Evolutionary conservation across 371 early-diverging fungal genomes (phyloP).

Genomic region (Syncephalastrum contaminatum): DNA sequence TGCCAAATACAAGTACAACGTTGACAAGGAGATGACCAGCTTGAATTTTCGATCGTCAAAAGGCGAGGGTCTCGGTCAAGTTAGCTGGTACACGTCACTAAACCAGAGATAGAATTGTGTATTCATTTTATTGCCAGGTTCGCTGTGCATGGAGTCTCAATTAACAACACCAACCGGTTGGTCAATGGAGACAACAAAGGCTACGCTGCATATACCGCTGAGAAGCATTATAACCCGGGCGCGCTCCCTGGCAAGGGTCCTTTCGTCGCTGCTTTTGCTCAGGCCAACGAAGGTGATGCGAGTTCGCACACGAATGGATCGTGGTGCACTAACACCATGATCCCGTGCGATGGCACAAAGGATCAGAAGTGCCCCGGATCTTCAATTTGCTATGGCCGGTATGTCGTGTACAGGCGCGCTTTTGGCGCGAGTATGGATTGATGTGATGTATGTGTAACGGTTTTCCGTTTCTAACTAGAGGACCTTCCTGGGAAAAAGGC

Average conservation of each 20-base stretch:
- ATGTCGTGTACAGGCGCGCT: slow-evolving; percentile 6
- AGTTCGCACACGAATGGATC: slow-evolving; percentile 62
- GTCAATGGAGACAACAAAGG: slow-evolving; percentile 73
- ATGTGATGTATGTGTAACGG: not conserved
- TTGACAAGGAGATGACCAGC: slow-evolving; percentile 53
- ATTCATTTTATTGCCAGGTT: slow-evolving; percentile 40
- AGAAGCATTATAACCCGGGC: slow-evolving; percentile 26
- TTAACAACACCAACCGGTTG: slow-evolving; percentile 53
- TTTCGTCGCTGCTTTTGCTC: slow-evolving; percentile 65
- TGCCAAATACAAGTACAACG: slow-evolving; percentile 47
- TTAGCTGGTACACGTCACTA: slow-evolving; percentile 30
- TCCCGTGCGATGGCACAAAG: slow-evolving; percentile 54
- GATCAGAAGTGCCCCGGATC: slow-evolving; percentile 30
- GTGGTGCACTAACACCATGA: slow-evolving; percentile 57
- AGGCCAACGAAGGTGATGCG: slow-evolving; percentile 65
- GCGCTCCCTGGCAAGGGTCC: slow-evolving; percentile 16
- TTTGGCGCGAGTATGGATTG: slow-evolving; percentile 18
- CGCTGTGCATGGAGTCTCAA: slow-evolving; percentile 64
- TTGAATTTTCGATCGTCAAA: slow-evolving; percentile 31
- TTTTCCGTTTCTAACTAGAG: slow-evolving; percentile 21
- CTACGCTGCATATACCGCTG: slow-evolving; percentile 56
- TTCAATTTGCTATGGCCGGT: slow-evolving; percentile 42
- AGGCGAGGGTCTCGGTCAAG: slow-evolving; percentile 28
- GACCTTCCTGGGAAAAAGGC: slow-evolving; percentile 36
- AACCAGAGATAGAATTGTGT: not conserved